Conservation (phyloP, 2,329 filamentous ascomycete species). For the Cadophora sp. region DNA sequence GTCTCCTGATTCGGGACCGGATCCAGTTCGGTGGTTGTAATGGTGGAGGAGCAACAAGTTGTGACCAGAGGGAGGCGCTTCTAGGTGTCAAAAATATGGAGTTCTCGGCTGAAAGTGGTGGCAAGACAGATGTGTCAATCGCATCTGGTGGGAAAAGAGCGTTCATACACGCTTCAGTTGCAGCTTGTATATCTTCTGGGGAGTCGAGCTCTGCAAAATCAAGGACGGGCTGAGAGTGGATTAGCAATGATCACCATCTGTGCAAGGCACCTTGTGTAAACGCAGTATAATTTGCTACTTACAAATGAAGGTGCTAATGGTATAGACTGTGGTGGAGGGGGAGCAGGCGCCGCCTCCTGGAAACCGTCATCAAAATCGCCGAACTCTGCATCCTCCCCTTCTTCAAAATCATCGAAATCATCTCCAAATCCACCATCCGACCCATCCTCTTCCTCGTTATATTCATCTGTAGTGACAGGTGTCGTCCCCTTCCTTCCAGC, state of each 20-base stretch:
- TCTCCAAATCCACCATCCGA: constrained; percentile 61
- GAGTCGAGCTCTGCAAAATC: constrained; percentile 68
- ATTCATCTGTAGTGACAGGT: constrained; percentile 58
- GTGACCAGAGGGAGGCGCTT: constrained; percentile 92
- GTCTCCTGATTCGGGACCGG: constrained; percentile 88
- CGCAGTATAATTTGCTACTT: constrained; percentile 47
- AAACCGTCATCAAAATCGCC: constrained; percentile 68
- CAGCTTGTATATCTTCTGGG: constrained; percentile 63
- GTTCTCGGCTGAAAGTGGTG: constrained; percentile 51
- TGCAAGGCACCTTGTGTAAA: constrained; percentile 24
- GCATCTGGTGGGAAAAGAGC: constrained; percentile 67
- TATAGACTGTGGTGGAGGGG: constrained; percentile 45
- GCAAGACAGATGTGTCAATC: constrained; percentile 57
- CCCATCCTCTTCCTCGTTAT: constrained; percentile 62
- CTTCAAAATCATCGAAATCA: constrained; percentile 75
- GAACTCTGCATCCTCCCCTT: constrained; percentile 56
- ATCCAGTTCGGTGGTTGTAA: constrained; percentile 98
- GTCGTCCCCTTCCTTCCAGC: constrained; percentile 38
- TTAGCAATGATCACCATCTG: constrained; percentile 37
- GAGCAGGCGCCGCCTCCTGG: constrained; percentile 58
- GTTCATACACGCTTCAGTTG: constrained; percentile 71
- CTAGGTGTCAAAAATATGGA: constrained; percentile 83
- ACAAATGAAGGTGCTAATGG: constrained; percentile 50
- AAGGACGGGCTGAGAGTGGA: constrained; percentile 62
- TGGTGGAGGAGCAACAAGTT: constrained; percentile 92